These are phyloP conservation scores for Pythium vanterpoolii DNA, from an alignment of 352 stramenopile species.

Conservation along the genomic window DNA sequence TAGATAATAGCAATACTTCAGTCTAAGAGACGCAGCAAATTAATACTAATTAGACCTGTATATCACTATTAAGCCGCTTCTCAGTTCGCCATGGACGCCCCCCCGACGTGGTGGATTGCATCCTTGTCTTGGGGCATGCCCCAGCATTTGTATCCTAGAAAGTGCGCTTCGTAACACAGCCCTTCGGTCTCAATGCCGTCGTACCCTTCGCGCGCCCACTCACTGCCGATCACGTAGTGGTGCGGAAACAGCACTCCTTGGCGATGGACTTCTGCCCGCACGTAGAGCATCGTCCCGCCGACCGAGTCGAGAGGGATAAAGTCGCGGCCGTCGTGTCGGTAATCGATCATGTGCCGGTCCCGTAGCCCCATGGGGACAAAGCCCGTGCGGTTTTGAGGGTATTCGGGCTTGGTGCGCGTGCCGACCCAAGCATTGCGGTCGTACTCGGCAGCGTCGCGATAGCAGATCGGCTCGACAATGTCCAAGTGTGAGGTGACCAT, in stretches of 20 bases:
- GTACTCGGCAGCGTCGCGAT: slow-evolving; percentile 11
- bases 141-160: slow-evolving; percentile 49
- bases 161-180: slow-evolving; percentile 43
- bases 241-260: slow-evolving; percentile 43
- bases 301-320: slow-evolving; percentile 42
- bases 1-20: too few relatives aligned
- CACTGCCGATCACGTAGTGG: slow-evolving; percentile 37
- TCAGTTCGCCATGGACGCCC: background rate
- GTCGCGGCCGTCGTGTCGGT: background rate
- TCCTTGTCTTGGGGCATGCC: slow-evolving; percentile 49
- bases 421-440: slow-evolving; percentile 28
- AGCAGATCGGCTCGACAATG: slow-evolving; percentile 24
- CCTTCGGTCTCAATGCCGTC: slow-evolving; percentile 55
- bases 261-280: slow-evolving; percentile 40
- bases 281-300: slow-evolving; percentile 46
- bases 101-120: background rate
- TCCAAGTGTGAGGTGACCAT: slow-evolving; percentile 29
- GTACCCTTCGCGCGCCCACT: slow-evolving; percentile 38
- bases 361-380: background rate
- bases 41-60: too few relatives aligned
- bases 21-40: too few relatives aligned
- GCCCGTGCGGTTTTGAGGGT: background rate
- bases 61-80: too few relatives aligned
- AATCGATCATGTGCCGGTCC: slow-evolving; percentile 9
- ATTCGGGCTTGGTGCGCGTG: background rate